Evolutionary conservation across 441 rosid species (phyloP).

Genomic region (Croton setiger): DNA sequence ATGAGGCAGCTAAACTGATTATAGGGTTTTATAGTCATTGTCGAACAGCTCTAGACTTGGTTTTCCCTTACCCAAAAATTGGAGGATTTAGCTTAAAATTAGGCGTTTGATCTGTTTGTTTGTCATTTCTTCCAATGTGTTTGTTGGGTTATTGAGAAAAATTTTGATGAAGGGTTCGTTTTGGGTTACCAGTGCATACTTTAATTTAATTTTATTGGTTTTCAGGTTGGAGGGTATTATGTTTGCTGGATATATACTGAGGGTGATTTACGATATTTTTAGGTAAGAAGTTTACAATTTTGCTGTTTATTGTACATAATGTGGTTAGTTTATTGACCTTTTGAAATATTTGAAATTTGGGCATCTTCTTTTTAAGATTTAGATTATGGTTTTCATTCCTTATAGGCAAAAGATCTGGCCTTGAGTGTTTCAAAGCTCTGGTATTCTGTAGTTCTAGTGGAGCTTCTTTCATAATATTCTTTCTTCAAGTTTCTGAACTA

Average conservation of each 20-base stretch:
- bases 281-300: conserved; percentile 19
- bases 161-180: not conserved
- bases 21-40: not conserved
- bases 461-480: no score
- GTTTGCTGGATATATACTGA: conserved; percentile 33
- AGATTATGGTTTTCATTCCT: not conserved
- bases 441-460: not conserved
- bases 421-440: not conserved
- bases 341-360: not conserved
- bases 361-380: not conserved
- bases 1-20: not conserved
- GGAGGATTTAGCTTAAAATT: not conserved
- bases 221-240: conserved; percentile 41
- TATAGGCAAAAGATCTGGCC: not conserved
- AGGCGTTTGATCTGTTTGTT: not conserved
- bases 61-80: not conserved
- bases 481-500: not conserved
- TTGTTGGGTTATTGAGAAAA: not conserved
- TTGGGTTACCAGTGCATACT: not conserved
- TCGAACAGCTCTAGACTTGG: not conserved
- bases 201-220: not conserved
- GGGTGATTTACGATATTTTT: conserved; percentile 26
- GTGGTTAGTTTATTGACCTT: not conserved
- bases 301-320: not conserved
- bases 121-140: not conserved